phyloP scores from a whole-genome alignment of 805 yeast genomes.

The Sugiyamaella qingdaonensis region DNA sequence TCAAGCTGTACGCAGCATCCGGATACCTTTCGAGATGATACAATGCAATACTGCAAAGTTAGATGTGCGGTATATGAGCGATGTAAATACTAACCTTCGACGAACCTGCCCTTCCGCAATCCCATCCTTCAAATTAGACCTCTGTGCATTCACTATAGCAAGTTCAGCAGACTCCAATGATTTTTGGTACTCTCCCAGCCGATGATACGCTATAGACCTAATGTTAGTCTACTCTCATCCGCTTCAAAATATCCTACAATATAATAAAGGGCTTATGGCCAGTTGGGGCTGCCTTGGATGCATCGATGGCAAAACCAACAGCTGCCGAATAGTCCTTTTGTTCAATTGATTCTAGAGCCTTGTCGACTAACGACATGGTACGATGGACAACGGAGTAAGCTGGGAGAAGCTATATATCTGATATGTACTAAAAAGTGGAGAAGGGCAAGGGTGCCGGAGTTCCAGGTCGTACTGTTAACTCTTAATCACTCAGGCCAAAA shows the following conservation, averaged over 20 bases:
- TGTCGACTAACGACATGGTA: not conserved
- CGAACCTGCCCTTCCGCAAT: conserved; percentile 32
- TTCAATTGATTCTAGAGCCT: not conserved
- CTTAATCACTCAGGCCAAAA: not conserved
- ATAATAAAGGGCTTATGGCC: conserved; percentile 9
- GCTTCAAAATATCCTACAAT: conserved; percentile 6
- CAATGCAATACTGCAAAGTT: conserved; percentile 22
- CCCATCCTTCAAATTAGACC: conserved; percentile 15
- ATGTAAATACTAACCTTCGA: conserved; percentile 24
- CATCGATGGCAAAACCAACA: not conserved
- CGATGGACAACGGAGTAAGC: not conserved
- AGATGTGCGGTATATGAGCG: not conserved
- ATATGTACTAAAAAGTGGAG: too few species aligned
- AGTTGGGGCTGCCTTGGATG: not conserved
- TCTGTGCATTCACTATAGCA: conserved; percentile 19
- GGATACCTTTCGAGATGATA: conserved; percentile 21
- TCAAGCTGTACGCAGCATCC: conserved; percentile 27
- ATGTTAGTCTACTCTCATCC: not conserved
- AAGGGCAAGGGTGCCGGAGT: too few species aligned
- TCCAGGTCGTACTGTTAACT: too few species aligned
- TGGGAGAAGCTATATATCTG: too few species aligned
- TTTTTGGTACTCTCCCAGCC: conserved; percentile 17
- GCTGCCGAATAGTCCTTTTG: conserved; percentile 4
- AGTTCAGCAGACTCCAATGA: conserved; percentile 21
- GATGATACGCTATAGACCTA: conserved; percentile 21